Base-by-base conservation (phyloP, 768 basidiomycete species). In the Pleurotus giganteus region DNA sequence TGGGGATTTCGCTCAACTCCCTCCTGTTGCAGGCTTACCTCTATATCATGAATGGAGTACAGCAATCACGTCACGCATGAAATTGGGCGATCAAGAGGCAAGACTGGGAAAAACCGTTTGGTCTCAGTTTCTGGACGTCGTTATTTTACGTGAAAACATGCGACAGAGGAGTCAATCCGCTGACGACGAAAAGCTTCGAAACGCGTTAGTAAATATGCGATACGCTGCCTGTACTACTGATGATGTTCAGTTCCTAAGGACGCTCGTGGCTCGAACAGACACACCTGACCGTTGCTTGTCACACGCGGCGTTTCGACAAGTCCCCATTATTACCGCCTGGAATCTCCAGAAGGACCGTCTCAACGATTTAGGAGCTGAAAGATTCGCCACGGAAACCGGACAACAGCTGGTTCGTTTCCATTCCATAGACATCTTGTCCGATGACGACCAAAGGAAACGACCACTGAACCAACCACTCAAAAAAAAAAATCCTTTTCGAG, bases 331-430 rank as follows among this genome's bases (percentile, higher is more conserved):
- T 24, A 75, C 72, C 2, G 63, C 66, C 3, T 56, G 58, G 15
- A 77, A 75, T 65, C 27, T 60, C 7, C 63, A 71, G 23, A 69
- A 71, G 53, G 75, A 77, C 58, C 55, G 61, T 49, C 65, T 75
- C 0, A 78, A 78, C 60, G n/a, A 59, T 5, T 4, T 70, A 0
- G 71, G 71, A 2, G 31, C 52, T 19, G 8, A 47, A 15, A 55
- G 66, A 13, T 78, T 74, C 66, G 69, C 75, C 2, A 11, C 29
- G n/a, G 72, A 75, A 17, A 66, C 63, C 1, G 47, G 45, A 1
- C 69, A 69, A 57, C n/a, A 24, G 1, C 46, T 73, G 0, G 34
- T 32, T 4, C 41, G 62, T 21, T 69, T 71, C 36, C 68, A 57
- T 54, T 67, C 67, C 4, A 56, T 61, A 19, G 69, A 71, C 47